phyloP scores from a whole-genome alignment of 257 asterid genomes.

The Solanum lycopersicoides region DNA sequence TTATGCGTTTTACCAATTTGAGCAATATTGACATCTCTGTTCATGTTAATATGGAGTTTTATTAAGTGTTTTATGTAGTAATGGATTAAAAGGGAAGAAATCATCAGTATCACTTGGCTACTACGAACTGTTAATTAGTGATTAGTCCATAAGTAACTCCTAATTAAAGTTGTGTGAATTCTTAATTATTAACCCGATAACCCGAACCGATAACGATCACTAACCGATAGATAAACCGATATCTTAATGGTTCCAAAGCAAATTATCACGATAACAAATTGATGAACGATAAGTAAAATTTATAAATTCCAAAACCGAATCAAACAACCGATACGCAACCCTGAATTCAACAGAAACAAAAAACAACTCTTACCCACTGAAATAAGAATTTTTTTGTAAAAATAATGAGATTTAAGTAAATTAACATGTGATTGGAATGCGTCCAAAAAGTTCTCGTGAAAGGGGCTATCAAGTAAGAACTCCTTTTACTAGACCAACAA shows the following conservation, averaged over 20 bases:
- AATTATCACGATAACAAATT: fast-evolving
- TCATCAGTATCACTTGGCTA: background rate
- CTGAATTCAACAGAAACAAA: background rate
- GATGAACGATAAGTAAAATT: too few species aligned
- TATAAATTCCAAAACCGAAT: too few species aligned
- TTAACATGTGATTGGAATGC: background rate
- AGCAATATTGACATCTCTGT: background rate
- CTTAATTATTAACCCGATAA: too few species aligned
- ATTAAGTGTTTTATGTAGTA: background rate
- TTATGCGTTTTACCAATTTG: background rate
- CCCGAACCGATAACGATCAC: too few species aligned
- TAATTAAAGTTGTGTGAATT: too few species aligned
- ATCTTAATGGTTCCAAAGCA: too few species aligned
- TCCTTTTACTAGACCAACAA: background rate
- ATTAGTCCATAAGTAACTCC: background rate
- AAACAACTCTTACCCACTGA: background rate
- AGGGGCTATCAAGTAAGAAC: background rate
- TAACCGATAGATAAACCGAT: too few species aligned
- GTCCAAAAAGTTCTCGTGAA: background rate
- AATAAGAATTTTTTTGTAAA: background rate
- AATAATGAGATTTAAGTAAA: background rate
- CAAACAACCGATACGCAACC: too few species aligned
- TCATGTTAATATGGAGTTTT: too few species aligned
- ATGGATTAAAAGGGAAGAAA: background rate
- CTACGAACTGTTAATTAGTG: background rate